A percentile compares a stretch with the other conserved stretches of the same genome.
phyloP scores from a whole-genome alignment of 2,329 filamentous ascomycete species.

The Botrytis squamosa region DNA sequence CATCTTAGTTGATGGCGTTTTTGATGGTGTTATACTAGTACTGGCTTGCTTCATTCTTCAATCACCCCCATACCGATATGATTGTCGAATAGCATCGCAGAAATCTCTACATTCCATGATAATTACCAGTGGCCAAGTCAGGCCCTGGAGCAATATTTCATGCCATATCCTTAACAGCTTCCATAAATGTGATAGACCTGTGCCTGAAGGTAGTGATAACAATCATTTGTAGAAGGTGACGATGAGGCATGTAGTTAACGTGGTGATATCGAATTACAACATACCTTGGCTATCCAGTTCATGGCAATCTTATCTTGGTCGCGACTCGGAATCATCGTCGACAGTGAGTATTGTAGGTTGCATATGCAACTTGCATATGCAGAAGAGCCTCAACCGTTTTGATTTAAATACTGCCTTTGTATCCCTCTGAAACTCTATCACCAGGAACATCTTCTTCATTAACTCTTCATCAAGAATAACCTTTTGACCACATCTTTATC shows the following conservation, averaged over 20 bases:
- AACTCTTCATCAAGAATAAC: background rate
- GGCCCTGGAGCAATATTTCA: background rate
- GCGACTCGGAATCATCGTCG: background rate
- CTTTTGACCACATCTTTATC: conserved; percentile 14
- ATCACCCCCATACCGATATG: background rate
- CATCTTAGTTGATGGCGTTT: background rate
- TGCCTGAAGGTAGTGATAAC: background rate
- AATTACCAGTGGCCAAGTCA: conserved; percentile 1
- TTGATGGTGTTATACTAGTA: conserved; percentile 10
- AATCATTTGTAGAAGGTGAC: conserved; percentile 19
- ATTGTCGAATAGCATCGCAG: conserved; percentile 14
- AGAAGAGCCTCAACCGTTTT: background rate
- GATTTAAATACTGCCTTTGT: conserved; percentile 8
- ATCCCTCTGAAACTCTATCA: background rate
- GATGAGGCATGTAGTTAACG: background rate
- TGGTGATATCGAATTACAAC: background rate
- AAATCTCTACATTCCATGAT: background rate
- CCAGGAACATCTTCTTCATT: conserved; percentile 9
- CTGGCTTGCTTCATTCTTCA: background rate
- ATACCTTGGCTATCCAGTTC: background rate
- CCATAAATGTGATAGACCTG: conserved; percentile 8
- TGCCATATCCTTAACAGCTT: conserved; percentile 13
- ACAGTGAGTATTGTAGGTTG: background rate
- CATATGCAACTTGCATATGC: background rate
- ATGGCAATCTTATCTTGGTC: background rate